Base-by-base conservation (phyloP, 108 stramenopile genomes). In the Discostella stelligeroides region DNA sequence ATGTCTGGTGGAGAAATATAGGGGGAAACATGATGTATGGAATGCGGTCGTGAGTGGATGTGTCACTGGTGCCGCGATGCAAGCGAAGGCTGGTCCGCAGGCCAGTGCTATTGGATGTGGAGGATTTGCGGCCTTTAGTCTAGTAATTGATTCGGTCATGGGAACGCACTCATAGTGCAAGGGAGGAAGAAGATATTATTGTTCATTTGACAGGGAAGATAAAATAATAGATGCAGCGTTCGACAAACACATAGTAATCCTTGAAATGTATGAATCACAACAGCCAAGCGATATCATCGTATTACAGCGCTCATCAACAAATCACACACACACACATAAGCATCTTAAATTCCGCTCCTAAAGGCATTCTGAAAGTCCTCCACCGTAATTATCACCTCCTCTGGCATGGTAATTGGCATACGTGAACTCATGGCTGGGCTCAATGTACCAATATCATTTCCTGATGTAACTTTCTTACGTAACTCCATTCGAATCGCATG, bases 11-110 rank as follows among this genome's bases (percentile, higher is more conserved):
- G 97, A 97, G 72, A 97, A 97, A 76, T 91, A 80, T 76, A 63
- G 97, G 27, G 97, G 94, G 49, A 95, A 93, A 66, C 90, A 92
- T 66, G 97, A 97, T 76, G 88, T 95, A 25, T 95, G 95, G 95
- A 97, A 97, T 81, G 79, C 88, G 6, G 93, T 92, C 9, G 69
- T 86, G 17, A 90, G 89, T 49, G 97, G 97, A 57, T 97, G 97
- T 68, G 84, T 93, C 20, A 95, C 95, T 4, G 97, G 97, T 4
- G 97, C 92, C 13, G 92, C 94, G 5, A 63, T 97, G 67, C 92
- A 94, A 64, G 97, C 95, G 38, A 94, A 93, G 69, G 75, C 75
- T 38, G 97, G 95, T 17, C 95, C 94, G 15, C 92, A 94, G 60
- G 95, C 95, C 5, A 92, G 94, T 23, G 91, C 91, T 11, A 41